Base-by-base conservation (phyloP, 2,329 filamentous ascomycete species). In the Ophiostoma piceae region DNA sequence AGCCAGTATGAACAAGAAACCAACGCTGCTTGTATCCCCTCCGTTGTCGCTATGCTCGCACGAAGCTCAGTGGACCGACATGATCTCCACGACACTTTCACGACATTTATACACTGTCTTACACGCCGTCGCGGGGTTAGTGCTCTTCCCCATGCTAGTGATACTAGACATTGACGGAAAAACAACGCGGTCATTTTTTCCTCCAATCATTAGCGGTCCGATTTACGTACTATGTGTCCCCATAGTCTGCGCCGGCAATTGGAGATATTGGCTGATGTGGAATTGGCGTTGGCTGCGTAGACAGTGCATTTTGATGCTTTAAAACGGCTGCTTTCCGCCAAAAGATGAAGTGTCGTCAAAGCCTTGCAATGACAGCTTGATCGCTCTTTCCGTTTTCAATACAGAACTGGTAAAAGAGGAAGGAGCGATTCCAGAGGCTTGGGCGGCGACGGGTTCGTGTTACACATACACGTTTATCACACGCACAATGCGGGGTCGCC, bases 191-290 rank as follows among this genome's bases (percentile, higher is more conserved):
- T 22, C 43, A 43, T 66, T 62, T 69, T 71, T 71, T 70, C 70
- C 70, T 62, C 70, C 70, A 71, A 71, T 71, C n/a, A 68, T 26
- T 57, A 26, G n/a, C 9, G 11, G 51, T 22, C 51, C 57, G 14
- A 62, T 32, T 32, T 32, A 14, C 2, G 54, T 32, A 60, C n/a
- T 54, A 11, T 54, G 9, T 4, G 16, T 57, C 47, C 19, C 41
- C 16, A 22, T 19, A 47, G 41, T 47, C 6, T 54, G 37, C 39
- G 32, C 6, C 22, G 51, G 51, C n/a, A 57, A 62, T 62, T 62
- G 57, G 57, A 29, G 43, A 47, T n/a, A 19, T 19, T 47, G 6
- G 16, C 8, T 8, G 5, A 5, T 3, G 14, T 47, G 43, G 19
- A 47, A 47, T 19, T 47, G 43, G 7, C 19, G 2, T 16, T 47